Evolutionary conservation across 2,329 filamentous ascomycete species (phyloP).

Genomic region (Fusarium virguliforme): DNA sequence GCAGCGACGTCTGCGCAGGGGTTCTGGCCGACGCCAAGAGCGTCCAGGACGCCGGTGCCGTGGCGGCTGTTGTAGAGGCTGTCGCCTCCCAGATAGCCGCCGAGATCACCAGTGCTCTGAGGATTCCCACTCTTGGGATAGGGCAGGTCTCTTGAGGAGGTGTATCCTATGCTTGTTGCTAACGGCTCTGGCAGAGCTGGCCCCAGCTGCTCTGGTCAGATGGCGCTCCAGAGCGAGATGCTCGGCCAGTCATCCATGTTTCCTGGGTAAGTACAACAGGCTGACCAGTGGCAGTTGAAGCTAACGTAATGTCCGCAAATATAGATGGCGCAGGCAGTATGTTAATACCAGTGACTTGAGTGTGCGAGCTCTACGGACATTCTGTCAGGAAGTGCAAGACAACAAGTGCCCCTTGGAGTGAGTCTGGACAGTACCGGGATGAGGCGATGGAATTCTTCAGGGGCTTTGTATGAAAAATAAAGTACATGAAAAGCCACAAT

Average conservation of each 20-base stretch:
- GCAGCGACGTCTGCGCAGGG: not conserved
- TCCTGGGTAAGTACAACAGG: not conserved
- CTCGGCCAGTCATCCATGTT: not conserved
- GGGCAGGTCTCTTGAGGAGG: not conserved
- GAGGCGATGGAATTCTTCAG: too few relatives aligned
- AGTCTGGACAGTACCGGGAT: too few relatives aligned
- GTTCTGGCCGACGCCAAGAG: not conserved
- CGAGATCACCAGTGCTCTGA: not conserved
- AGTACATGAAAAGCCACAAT: too few relatives aligned
- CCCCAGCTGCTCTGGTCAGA: not conserved
- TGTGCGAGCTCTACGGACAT: not conserved
- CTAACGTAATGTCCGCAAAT: not conserved
- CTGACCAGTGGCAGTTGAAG: too few relatives aligned
- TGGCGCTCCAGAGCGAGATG: not conserved
- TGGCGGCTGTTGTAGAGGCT: not conserved
- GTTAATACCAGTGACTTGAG: not conserved
- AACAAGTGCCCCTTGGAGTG: too few relatives aligned
- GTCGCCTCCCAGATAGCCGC: not conserved
- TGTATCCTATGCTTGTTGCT: not conserved
- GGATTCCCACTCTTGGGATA: not conserved
- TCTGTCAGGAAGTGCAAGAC: not conserved
- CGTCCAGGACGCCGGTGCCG: not conserved
- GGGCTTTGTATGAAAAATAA: too few relatives aligned
- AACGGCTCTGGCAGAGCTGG: not conserved
- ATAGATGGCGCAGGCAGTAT: not conserved